Evolutionary conservation across 2,329 filamentous ascomycete species (phyloP).

Genomic region (Colletotrichum sp.): DNA sequence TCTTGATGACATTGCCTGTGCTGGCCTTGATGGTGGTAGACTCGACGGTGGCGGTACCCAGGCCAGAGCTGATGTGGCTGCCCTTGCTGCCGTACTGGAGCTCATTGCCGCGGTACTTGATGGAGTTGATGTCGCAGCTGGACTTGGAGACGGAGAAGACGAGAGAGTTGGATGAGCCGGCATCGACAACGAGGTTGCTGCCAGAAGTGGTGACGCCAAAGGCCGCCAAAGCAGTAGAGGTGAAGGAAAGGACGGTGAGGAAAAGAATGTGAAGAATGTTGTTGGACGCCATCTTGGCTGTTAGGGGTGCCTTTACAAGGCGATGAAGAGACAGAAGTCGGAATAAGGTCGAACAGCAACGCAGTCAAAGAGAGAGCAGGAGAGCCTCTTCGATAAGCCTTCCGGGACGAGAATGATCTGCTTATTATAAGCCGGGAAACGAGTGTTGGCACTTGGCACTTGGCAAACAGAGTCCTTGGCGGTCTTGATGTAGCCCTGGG

Average conservation of each 20-base stretch:
- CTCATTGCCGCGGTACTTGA: constrained; percentile 64
- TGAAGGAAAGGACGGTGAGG: constrained; percentile 30
- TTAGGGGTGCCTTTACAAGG: neutral
- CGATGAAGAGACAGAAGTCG: neutral
- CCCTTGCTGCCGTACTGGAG: constrained; percentile 58
- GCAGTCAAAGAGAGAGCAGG: neutral
- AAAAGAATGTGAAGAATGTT: constrained; percentile 15
- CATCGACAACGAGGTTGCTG: constrained; percentile 50
- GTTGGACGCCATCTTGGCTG: constrained; percentile 11
- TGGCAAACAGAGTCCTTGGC: neutral
- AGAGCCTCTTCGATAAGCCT: neutral
- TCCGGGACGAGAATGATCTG: neutral
- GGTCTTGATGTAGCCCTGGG: neutral
- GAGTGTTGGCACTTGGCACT: neutral
- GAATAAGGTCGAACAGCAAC: neutral
- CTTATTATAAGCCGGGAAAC: neutral
- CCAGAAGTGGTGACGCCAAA: constrained; percentile 47
- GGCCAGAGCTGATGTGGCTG: constrained; percentile 64
- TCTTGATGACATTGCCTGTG: constrained; percentile 57
- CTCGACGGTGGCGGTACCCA: constrained; percentile 63
- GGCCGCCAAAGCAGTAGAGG: constrained; percentile 38
- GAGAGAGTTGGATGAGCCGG: constrained; percentile 53
- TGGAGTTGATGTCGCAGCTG: constrained; percentile 69
- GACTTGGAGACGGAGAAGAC: constrained; percentile 55
- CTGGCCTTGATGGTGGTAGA: constrained; percentile 41